Evolutionary conservation across 495 filamentous ascomycete genomes (phyloP), one percentile per base, ranked within the genome.

Genomic region (Neurospora terricola): DNA sequence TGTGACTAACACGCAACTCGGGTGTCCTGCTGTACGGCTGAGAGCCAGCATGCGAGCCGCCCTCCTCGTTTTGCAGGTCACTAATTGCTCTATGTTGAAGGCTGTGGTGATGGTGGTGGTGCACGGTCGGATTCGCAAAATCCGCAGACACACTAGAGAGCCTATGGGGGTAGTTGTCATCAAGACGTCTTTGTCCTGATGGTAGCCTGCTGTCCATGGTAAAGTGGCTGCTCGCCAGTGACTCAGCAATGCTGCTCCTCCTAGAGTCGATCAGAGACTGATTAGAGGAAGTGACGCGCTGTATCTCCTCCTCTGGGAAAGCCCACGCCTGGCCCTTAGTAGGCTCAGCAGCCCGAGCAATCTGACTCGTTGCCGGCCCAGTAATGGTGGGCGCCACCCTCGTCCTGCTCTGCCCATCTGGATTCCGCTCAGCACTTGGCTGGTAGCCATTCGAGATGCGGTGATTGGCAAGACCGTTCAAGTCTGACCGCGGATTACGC

Each of bases 21-120:
- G 96, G 96, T 2, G 96, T 99, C 59, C 96, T 86, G 77, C 94
- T 97, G 80, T 98, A 99, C 0, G 93, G 93, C 27, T 92, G 91
- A 12, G 83, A 85, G 45, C 88, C 87, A 8, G 83, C 82, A 48
- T 90, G 88, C 3, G 86, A 78, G 72, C 83, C 82, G 9, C 73
- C 72, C 38, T 86, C 84, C 40, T 92, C 91, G 72, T 85, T 88
- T 71, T 90, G 90, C 12, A 94, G 80, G 71, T 89, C 89, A 6
- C 86, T 85, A 38, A 94, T 81, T 75, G 92, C 90, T 78, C 89
- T 91, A 76, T 93, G 90, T 74, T 93, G 91, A n/a, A 94, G 82
- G 0, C 87, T 87, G 73, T 94, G 92, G 77, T 94, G 92, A 74
- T 94, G 92, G 73, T 94, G 92, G 77, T 94, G 92, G 74, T 94